phyloP scores from a whole-genome alignment of 352 stramenopile genomes.

The Hyaloperonospora brassicae region DNA sequence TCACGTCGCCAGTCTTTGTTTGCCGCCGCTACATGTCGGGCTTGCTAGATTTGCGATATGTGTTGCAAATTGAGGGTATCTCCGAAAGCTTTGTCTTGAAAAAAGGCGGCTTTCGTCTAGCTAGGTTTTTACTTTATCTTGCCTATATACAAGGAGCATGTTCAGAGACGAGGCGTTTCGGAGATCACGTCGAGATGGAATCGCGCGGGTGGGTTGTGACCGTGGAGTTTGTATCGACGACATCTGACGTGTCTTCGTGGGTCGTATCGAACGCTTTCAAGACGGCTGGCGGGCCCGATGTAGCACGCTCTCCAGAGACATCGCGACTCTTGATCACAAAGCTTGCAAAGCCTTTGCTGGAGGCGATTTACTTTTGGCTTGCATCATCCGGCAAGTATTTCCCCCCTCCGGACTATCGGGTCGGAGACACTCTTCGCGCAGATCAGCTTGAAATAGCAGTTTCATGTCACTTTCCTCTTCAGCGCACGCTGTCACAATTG shows the following conservation, averaged over 20 bases:
- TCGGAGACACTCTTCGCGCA: conserved; percentile 42
- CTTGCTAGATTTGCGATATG: conserved; percentile 96
- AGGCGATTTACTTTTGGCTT: conserved; percentile 79
- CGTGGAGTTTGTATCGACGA: conserved; percentile 78
- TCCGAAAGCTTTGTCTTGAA: conserved; percentile 82
- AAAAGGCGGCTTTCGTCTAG: conserved; percentile 44
- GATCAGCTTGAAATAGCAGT: conserved; percentile 59
- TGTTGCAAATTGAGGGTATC: conserved; percentile 96
- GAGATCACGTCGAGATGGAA: conserved; percentile 71
- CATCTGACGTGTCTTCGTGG: conserved; percentile 71
- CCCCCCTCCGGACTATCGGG: conserved; percentile 44
- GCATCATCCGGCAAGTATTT: conserved; percentile 72
- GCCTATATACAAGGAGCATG: conserved; percentile 71
- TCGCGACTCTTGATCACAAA: conserved; percentile 37
- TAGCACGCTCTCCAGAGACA: conserved; percentile 16
- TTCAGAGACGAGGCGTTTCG: conserved; percentile 48
- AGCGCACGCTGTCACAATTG: conserved; percentile 67
- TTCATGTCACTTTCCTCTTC: conserved; percentile 75
- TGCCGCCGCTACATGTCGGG: conserved; percentile 93
- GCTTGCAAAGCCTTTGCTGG: conserved; percentile 57
- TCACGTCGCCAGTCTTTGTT: conserved; percentile 88
- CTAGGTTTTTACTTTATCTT: conserved; percentile 65
- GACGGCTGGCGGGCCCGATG: conserved; percentile 18
- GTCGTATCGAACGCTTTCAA: conserved; percentile 78
- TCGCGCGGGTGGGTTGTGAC: conserved; percentile 76